Conservation (phyloP, 176 grass and related monocot genomes). For the Carex scoparia region DNA sequence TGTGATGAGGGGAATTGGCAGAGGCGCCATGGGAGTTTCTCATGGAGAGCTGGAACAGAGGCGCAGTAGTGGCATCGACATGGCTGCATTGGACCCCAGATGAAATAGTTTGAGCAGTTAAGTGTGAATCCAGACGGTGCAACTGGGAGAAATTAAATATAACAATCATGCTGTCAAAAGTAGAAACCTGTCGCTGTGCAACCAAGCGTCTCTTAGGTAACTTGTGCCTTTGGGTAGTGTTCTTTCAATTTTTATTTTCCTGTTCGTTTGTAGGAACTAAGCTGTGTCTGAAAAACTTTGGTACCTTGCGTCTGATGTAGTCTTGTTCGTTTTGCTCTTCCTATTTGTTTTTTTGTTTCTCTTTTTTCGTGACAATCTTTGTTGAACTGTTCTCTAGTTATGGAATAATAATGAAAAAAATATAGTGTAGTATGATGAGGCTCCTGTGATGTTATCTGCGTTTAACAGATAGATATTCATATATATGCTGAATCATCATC, state of each 20-base stretch:
- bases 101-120: constrained; percentile 39
- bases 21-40: constrained; percentile 30
- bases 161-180: background rate
- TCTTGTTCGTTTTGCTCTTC: constrained; percentile 18
- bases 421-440: background rate
- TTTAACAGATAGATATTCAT: background rate
- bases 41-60: constrained; percentile 22
- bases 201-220: constrained; percentile 1
- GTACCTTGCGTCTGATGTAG: constrained; percentile 33
- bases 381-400: constrained; percentile 17
- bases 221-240: background rate
- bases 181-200: background rate
- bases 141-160: background rate
- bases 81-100: constrained; percentile 63
- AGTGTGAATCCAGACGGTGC: background rate
- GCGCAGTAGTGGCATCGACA: constrained; percentile 31
- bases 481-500: background rate
- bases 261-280: constrained; percentile 20
- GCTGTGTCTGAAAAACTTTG: constrained; percentile 4
- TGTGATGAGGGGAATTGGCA: constrained; percentile 46
- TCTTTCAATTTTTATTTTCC: background rate
- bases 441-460: background rate
- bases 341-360: constrained; percentile 35
- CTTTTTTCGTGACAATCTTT: constrained; percentile 2
- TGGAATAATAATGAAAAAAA: constrained; percentile 1